Conservation (phyloP, 805 yeast species). For the Metschnikowia cubensis region DNA sequence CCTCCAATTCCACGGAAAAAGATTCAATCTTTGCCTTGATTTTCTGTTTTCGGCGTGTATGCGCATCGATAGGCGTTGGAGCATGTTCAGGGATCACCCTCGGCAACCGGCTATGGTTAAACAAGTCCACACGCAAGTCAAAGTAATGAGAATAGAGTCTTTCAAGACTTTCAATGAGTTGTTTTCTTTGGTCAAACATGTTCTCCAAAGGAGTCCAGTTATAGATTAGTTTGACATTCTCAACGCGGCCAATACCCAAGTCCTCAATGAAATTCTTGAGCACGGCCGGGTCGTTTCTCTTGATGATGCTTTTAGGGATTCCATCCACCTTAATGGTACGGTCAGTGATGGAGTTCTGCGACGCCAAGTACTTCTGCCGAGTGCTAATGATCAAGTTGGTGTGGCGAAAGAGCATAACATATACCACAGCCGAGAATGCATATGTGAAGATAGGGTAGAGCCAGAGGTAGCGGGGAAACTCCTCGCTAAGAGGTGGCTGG, state of each 20-base stretch:
- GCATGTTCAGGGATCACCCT: constrained; percentile 24
- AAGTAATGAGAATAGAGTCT: constrained; percentile 37
- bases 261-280: constrained; percentile 50
- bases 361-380: constrained; percentile 54
- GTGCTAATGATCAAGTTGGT: constrained; percentile 48
- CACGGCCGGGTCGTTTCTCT: constrained; percentile 35
- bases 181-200: constrained; percentile 33
- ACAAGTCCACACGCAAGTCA: constrained; percentile 41
- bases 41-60: constrained; percentile 9
- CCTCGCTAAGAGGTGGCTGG: constrained; percentile 28
- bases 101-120: constrained; percentile 30
- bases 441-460: constrained; percentile 56
- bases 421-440: constrained; percentile 46
- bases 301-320: constrained; percentile 44
- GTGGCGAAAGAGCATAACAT: constrained; percentile 41
- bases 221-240: constrained; percentile 45
- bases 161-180: constrained; percentile 36
- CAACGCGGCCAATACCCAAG: constrained; percentile 54
- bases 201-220: constrained; percentile 41
- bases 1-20: constrained; percentile 31
- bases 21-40: constrained; percentile 29
- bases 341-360: constrained; percentile 57
- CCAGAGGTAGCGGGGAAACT: constrained; percentile 45
- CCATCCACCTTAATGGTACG: constrained; percentile 54
- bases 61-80: constrained; percentile 11